These are phyloP conservation scores for Trypanosoma melophagium DNA, from an alignment of 208 protist species.

Conservation along the genomic window DNA sequence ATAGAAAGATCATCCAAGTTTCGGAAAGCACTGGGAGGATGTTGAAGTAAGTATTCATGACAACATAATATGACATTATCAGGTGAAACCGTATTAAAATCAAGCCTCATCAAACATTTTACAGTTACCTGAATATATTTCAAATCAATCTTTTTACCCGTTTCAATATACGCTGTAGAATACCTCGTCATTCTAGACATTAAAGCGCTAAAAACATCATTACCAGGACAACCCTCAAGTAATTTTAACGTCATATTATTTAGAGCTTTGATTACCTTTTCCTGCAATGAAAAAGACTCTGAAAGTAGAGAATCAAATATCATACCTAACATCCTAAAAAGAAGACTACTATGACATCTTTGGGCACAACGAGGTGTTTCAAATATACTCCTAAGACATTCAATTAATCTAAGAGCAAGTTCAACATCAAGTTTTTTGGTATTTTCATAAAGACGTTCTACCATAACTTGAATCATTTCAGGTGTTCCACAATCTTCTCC, in stretches of 20 bases:
- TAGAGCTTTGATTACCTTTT: conserved; percentile 72
- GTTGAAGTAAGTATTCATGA: conserved; percentile 85
- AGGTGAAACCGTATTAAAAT: conserved; percentile 50
- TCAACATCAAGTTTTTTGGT: conserved; percentile 52
- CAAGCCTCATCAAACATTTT: conserved; percentile 83
- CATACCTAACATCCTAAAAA: conserved; percentile 69
- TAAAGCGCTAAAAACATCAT: conserved; percentile 83
- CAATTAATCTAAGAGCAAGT: conserved; percentile 59
- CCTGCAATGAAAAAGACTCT: conserved; percentile 72
- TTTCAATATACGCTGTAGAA: conserved; percentile 74
- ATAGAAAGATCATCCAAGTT: conserved; percentile 84
- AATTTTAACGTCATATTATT: conserved; percentile 82
- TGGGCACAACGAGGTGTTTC: conserved; percentile 37
- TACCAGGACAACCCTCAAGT: conserved; percentile 59
- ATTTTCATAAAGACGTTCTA: conserved; percentile 78
- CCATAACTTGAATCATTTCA: conserved; percentile 80
- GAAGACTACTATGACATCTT: conserved; percentile 66
- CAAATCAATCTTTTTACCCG: conserved; percentile 61
- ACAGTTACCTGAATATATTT: conserved; percentile 91
- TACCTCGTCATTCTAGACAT: conserved; percentile 80
- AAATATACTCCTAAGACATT: conserved; percentile 71
- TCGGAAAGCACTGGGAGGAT: conserved; percentile 87
- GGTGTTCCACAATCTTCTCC: conserved; percentile 69
- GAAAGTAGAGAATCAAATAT: conserved; percentile 87
- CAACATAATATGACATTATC: conserved; percentile 84